A percentile compares a stretch with the other conserved stretches of the same genome.
Conservation (phyloP, 495 filamentous ascomycete genomes). For the Talaromyces proteolyticus region DNA sequence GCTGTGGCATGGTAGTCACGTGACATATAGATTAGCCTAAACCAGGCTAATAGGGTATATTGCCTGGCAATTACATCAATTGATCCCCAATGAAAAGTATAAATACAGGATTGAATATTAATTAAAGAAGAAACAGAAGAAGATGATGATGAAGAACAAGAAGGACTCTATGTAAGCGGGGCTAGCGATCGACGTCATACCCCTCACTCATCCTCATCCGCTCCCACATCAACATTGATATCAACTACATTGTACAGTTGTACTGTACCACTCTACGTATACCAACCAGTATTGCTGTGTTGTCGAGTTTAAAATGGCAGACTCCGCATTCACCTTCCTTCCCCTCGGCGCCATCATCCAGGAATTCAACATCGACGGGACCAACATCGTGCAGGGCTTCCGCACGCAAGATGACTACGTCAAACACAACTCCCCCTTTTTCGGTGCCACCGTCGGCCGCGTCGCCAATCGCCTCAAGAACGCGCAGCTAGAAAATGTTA, state of each 20-base stretch:
- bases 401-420: slow-evolving; percentile 66
- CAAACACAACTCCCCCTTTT: slow-evolving; percentile 67
- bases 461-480: slow-evolving; percentile 80
- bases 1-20: too few relatives aligned
- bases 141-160: too few relatives aligned
- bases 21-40: too few relatives aligned
- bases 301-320: slow-evolving; percentile 11
- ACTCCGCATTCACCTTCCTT: slow-evolving; percentile 57
- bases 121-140: too few relatives aligned
- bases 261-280: too few relatives aligned
- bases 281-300: not conserved
- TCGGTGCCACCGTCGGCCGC: slow-evolving; percentile 90
- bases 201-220: not conserved
- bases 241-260: too few relatives aligned
- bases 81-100: too few relatives aligned
- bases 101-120: too few relatives aligned
- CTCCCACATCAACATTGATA: not conserved
- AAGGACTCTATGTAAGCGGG: too few relatives aligned
- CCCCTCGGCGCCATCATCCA: slow-evolving; percentile 86
- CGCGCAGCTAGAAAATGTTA: slow-evolving; percentile 65
- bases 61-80: too few relatives aligned
- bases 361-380: slow-evolving; percentile 64
- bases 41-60: too few relatives aligned
- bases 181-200: not conserved
- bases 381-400: slow-evolving; percentile 87